Percentiles rank a stretch among this genome's conserved stretches.
Conservation (phyloP, 2,329 filamentous ascomycete species). For the Thermomyces lanuginosus region DNA sequence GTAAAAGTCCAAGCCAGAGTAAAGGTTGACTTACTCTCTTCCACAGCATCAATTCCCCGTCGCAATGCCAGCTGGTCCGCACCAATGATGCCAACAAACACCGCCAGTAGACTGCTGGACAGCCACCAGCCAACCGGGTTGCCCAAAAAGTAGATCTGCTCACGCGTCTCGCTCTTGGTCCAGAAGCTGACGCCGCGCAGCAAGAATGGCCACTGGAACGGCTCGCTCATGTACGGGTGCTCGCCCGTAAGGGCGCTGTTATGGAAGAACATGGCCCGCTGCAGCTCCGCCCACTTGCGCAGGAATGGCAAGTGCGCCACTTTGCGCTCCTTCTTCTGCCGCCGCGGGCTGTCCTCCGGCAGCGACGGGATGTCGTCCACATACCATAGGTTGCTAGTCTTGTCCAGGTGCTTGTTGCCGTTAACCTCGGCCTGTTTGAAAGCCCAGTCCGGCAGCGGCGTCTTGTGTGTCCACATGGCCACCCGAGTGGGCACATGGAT, state of each 20-base stretch:
- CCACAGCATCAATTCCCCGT: conserved; percentile 81
- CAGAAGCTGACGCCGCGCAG: conserved; percentile 97
- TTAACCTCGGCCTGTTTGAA: conserved; percentile 98
- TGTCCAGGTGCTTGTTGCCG: conserved; percentile 86
- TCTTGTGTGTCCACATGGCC: conserved; percentile 97
- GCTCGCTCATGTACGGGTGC: conserved; percentile 87
- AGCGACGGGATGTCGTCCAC: conserved; percentile 82
- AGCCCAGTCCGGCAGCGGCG: conserved; percentile 89
- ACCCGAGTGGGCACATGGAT: conserved; percentile 90
- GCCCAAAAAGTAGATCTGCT: conserved; percentile 97
- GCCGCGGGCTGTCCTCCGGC: conserved; percentile 52
- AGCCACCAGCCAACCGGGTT: conserved; percentile 98
- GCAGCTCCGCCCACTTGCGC: conserved; percentile 87
- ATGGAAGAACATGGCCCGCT: conserved; percentile 98
- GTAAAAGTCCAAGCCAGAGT: conserved; percentile 1
- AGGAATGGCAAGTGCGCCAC: conserved; percentile 78
- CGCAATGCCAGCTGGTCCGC: conserved; percentile 89
- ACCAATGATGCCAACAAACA: conserved; percentile 79
- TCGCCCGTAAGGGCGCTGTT: conserved; percentile 96
- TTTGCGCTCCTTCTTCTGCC: conserved; percentile 58
- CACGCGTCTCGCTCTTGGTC: conserved; percentile 85
- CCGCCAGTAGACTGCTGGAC: conserved; percentile 74
- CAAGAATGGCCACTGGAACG: conserved; percentile 95
- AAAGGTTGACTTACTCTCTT: conserved; percentile 60
- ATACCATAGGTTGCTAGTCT: conserved; percentile 86